A percentile compares a stretch with the other conserved stretches of the same genome.
Evolutionary conservation across 2,329 filamentous ascomycete genomes (phyloP).

Genomic region (Epichloe aotearoae): DNA sequence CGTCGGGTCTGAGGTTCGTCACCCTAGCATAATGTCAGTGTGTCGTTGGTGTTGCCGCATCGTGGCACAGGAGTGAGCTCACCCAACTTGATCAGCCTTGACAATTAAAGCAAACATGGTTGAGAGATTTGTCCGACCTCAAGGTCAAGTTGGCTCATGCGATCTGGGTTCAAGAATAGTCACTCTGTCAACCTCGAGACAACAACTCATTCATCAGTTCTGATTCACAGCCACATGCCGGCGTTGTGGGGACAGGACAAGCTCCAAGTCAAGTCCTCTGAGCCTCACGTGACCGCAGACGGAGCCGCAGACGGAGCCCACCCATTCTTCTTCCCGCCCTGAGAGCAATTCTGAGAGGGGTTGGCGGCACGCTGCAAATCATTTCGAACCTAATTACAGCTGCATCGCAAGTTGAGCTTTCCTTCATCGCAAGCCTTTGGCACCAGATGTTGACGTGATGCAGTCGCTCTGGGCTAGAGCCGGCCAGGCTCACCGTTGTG

Average conservation of each 20-base stretch:
- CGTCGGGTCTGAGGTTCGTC: slow-evolving; percentile 74
- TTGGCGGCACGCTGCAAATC: no score
- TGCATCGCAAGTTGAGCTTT: background rate
- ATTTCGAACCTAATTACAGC: background rate
- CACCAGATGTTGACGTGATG: slow-evolving; percentile 34
- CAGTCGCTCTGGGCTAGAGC: slow-evolving; percentile 55
- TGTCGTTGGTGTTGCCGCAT: background rate
- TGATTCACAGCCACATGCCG: no score
- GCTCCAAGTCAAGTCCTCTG: no score
- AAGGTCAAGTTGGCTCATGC: background rate
- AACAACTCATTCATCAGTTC: no score
- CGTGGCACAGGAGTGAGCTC: slow-evolving; percentile 13
- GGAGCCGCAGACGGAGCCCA: no score
- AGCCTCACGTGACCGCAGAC: background rate
- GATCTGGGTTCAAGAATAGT: background rate
- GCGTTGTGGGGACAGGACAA: no score
- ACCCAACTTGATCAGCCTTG: slow-evolving; percentile 59
- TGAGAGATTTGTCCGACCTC: background rate
- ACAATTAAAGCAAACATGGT: slow-evolving; percentile 53
- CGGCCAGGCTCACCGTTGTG: slow-evolving; percentile 48
- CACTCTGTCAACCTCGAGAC: no score
- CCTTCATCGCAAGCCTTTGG: background rate
- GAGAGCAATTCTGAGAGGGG: no score
- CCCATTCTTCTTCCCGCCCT: no score
- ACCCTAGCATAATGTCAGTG: slow-evolving; percentile 43